Conservation (phyloP, 495 filamentous ascomycete species). For the Lepraria neglecta region DNA sequence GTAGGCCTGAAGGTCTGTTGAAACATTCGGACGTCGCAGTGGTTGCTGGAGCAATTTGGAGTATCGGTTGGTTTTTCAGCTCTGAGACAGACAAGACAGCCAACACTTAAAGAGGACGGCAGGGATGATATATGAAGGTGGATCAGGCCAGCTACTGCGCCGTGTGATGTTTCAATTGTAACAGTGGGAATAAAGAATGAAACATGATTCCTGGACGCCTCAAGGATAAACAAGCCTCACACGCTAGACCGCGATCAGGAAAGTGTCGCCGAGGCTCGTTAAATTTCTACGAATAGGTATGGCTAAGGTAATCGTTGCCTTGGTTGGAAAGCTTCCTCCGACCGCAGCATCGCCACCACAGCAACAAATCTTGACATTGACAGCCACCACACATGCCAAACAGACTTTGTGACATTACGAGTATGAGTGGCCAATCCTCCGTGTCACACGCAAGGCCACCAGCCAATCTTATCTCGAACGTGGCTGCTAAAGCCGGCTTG, state of each 20-base stretch:
- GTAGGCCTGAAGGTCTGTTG: too few relatives aligned
- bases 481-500: not conserved
- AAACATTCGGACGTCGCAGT: too few relatives aligned
- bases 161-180: not conserved
- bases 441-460: not conserved
- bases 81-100: not conserved
- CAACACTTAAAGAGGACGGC: not conserved
- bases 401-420: not conserved
- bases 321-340: not conserved
- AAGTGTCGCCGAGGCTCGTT: too few relatives aligned
- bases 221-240: not conserved
- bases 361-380: too few relatives aligned
- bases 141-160: not conserved
- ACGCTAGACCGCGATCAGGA: too few relatives aligned
- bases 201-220: not conserved
- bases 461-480: not conserved
- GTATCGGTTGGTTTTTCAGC: not conserved
- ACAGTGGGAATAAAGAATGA: not conserved
- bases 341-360: constrained; percentile 8
- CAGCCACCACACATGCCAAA: too few relatives aligned
- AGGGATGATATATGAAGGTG: not conserved
- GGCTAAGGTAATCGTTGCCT: not conserved
- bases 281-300: not conserved
- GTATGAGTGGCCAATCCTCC: not conserved
- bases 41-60: not conserved